A percentile compares a stretch with the other conserved stretches of the same genome.
Conservation (phyloP, 176 grass and related monocot species). For the Oryza brachyantha region DNA sequence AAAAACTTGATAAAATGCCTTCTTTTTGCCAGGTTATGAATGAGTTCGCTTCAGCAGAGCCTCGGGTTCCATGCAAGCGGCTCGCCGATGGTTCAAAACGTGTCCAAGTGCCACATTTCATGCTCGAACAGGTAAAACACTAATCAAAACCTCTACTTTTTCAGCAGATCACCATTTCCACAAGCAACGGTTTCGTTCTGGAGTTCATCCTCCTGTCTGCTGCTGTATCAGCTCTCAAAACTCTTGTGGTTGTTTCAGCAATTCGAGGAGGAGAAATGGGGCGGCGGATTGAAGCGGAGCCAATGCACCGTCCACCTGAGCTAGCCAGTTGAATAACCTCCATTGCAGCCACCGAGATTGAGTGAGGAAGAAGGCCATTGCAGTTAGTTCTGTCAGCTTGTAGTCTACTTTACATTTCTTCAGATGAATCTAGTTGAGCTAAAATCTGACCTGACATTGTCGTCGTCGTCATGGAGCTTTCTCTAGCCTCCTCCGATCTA, state of each 20-base stretch:
- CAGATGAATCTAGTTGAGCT: not conserved
- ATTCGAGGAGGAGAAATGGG: slow-evolving; percentile 45
- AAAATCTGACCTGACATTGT: not conserved
- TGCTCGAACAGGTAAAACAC: slow-evolving; percentile 42
- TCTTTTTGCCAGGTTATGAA: slow-evolving; percentile 58
- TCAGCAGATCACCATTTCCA: not conserved
- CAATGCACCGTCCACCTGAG: slow-evolving; percentile 49
- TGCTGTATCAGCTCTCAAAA: no score
- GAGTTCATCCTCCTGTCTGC: not conserved
- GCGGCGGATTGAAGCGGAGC: not conserved
- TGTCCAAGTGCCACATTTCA: slow-evolving; percentile 69
- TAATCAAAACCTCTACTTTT: not conserved
- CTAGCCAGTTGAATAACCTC: not conserved
- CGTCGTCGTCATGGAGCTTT: not conserved
- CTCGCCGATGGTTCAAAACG: slow-evolving; percentile 83
- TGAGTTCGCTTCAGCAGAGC: slow-evolving; percentile 49
- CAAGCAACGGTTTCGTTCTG: no score
- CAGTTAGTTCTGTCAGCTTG: not conserved
- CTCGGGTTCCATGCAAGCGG: slow-evolving; percentile 55
- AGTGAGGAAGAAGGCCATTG: not conserved
- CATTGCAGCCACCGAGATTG: not conserved
- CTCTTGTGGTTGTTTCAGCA: not conserved
- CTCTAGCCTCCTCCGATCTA: not conserved
- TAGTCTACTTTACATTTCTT: not conserved
- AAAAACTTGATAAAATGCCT: not conserved